Conservation (phyloP, 345 rosid genomes). For the Nephelium lappaceum region DNA sequence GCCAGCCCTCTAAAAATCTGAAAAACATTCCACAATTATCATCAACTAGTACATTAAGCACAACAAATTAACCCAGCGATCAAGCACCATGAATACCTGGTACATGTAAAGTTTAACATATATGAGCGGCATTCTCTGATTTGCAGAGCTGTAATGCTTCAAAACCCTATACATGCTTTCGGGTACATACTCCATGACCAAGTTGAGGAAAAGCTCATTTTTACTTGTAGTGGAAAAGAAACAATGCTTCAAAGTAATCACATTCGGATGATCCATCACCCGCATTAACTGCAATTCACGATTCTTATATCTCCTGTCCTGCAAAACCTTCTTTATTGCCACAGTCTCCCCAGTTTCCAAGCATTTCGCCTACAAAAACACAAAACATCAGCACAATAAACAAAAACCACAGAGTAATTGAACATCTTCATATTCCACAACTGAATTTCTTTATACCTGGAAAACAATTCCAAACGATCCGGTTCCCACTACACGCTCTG, state of each 20-base stretch:
- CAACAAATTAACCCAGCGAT: slow-evolving; percentile 13
- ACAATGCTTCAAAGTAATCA: slow-evolving; percentile 82
- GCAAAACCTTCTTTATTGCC: slow-evolving; percentile 85
- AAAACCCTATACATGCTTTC: slow-evolving; percentile 88
- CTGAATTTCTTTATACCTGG: slow-evolving; percentile 43
- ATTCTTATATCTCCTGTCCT: slow-evolving; percentile 84
- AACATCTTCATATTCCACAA: neutral
- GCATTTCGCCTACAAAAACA: slow-evolving; percentile 61
- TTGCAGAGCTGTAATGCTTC: slow-evolving; percentile 79
- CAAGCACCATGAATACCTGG: slow-evolving; percentile 48
- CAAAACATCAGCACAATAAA: slow-evolving; percentile 8
- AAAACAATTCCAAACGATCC: slow-evolving; percentile 89
- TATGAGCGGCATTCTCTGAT: slow-evolving; percentile 80
- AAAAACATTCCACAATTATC: slow-evolving; percentile 13
- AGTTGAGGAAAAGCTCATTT: slow-evolving; percentile 79
- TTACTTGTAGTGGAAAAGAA: slow-evolving; percentile 85
- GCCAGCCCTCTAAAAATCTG: slow-evolving; percentile 90
- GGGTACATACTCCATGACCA: slow-evolving; percentile 92
- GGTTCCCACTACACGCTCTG: slow-evolving; percentile 86
- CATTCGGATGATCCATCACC: slow-evolving; percentile 87
- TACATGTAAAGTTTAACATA: slow-evolving; percentile 84
- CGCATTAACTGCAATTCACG: slow-evolving; percentile 83
- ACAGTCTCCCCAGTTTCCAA: slow-evolving; percentile 87
- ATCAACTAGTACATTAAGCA: neutral
- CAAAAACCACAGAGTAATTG: neutral